Conservation (phyloP, 441 rosid species). For the Croton laevigatus region DNA sequence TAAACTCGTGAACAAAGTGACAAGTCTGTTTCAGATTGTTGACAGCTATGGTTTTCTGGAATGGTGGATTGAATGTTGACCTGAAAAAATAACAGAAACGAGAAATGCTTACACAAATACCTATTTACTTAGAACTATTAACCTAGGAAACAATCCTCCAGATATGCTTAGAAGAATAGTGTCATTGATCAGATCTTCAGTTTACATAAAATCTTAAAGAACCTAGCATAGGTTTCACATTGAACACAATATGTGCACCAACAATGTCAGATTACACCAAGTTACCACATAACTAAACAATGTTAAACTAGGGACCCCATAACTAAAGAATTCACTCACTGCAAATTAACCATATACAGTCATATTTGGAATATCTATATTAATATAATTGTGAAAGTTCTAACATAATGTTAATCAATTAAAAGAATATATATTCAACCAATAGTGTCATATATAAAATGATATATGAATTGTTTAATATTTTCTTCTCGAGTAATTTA, state of each 20-base stretch:
- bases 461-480: too few relatives aligned
- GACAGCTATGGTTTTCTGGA: constrained; percentile 32
- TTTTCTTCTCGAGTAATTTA: too few relatives aligned
- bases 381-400: too few relatives aligned
- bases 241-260: neutral
- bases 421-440: too few relatives aligned
- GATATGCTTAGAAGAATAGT: neutral
- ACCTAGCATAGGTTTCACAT: neutral
- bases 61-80: constrained; percentile 35
- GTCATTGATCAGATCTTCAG: neutral
- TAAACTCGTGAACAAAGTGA: constrained; percentile 37
- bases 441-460: too few relatives aligned
- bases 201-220: neutral
- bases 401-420: too few relatives aligned
- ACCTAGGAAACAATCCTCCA: neutral
- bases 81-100: constrained; percentile 27
- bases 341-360: neutral
- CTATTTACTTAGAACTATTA: neutral
- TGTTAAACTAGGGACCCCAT: neutral
- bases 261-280: neutral
- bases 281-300: neutral
- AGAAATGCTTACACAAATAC: neutral
- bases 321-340: neutral
- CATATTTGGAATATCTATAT: neutral
- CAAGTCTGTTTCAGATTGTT: constrained; percentile 45